These are phyloP conservation scores for Calonectria fujianensis DNA, from an alignment of 2,329 filamentous ascomycete species.

Conservation along the genomic window DNA sequence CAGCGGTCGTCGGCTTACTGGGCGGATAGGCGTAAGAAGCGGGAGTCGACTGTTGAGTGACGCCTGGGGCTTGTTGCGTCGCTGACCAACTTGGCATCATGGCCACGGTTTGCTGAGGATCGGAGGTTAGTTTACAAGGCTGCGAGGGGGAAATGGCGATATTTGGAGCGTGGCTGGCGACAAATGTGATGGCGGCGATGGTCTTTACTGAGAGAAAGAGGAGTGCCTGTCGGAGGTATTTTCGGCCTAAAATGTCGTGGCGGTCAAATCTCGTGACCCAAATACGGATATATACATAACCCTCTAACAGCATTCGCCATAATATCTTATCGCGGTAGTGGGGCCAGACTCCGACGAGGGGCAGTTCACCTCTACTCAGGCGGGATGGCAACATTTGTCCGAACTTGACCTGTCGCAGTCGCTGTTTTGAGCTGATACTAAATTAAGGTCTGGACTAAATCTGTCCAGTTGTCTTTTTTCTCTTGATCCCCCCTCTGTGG, in stretches of 20 bases:
- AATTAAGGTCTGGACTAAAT: constrained; percentile 19
- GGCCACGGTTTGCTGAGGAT: constrained; percentile 47
- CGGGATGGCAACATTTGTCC: constrained; percentile 41
- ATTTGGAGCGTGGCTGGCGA: constrained; percentile 40
- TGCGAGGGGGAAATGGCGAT: constrained; percentile 43
- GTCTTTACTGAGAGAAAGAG: constrained; percentile 36
- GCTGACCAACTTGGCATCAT: constrained; percentile 64
- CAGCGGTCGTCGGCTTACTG: constrained; percentile 57
- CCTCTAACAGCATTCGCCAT: constrained; percentile 11
- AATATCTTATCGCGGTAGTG: constrained; percentile 48
- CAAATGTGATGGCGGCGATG: constrained; percentile 38
- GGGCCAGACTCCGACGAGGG: constrained; percentile 42
- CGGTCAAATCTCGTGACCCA: constrained; percentile 54
- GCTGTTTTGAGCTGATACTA: constrained; percentile 20
- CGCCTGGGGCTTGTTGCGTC: constrained; percentile 64
- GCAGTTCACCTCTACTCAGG: constrained; percentile 41
- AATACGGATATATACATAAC: constrained; percentile 39
- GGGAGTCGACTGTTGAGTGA: constrained; percentile 61
- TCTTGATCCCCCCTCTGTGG: not conserved
- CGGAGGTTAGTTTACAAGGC: constrained; percentile 53
- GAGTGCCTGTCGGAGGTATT: constrained; percentile 50
- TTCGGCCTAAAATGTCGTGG: constrained; percentile 51
- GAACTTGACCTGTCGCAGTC: constrained; percentile 28
- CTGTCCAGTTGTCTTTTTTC: not conserved
- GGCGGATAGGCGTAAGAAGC: constrained; percentile 62